These are phyloP conservation scores for Strobilomyces dryophilus DNA, from an alignment of 768 basidiomycete genomes.

Conservation along the genomic window DNA sequence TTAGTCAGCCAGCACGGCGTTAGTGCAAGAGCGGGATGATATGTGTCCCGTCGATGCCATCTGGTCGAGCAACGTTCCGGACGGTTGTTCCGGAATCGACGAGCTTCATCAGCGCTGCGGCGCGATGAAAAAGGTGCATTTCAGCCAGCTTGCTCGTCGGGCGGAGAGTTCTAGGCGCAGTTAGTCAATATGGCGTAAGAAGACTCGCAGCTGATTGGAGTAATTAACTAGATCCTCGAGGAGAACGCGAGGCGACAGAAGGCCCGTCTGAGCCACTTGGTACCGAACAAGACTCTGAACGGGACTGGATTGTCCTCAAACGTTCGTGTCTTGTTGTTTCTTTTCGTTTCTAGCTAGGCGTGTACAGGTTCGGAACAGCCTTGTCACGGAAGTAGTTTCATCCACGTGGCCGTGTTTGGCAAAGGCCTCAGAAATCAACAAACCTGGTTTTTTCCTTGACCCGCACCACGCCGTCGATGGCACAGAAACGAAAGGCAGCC, in stretches of 20 bases:
- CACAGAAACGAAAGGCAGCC: conserved; percentile 25
- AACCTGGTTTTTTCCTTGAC: not conserved
- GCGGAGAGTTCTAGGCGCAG: not conserved
- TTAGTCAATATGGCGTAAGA: conserved; percentile 17
- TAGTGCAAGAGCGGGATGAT: not conserved
- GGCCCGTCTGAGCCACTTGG: not conserved
- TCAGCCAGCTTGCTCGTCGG: not conserved
- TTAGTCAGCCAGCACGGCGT: not conserved
- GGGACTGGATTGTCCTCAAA: not conserved
- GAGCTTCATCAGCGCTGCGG: not conserved
- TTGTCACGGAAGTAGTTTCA: too few relatives aligned
- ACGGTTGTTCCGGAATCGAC: not conserved
- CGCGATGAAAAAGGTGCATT: not conserved
- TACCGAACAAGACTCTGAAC: not conserved
- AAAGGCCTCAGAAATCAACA: conserved; percentile 20
- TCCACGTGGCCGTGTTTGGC: conserved; percentile 24
- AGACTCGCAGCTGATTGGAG: conserved; percentile 4
- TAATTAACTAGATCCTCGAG: conserved; percentile 22
- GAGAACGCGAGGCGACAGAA: conserved; percentile 18
- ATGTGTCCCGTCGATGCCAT: not conserved
- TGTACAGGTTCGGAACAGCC: not conserved
- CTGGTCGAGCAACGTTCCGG: not conserved
- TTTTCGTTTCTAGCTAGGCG: too few relatives aligned
- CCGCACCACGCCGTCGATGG: conserved; percentile 13
- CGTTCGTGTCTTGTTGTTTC: not conserved